Conservation (phyloP, 1,139 yeast species). For the Wickerhamomyces sp. region DNA sequence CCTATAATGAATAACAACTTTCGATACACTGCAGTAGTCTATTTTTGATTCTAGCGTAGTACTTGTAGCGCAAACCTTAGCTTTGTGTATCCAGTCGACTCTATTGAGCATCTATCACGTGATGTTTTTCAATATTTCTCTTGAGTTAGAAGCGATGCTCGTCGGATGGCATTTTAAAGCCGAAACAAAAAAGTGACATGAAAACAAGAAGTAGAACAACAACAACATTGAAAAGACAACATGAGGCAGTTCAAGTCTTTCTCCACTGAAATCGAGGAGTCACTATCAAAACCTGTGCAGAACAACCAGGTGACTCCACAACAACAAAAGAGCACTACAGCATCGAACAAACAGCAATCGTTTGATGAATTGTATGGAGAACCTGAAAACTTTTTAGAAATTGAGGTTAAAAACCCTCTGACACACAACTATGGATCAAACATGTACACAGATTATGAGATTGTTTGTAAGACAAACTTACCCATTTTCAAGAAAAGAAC, state of each 20-base stretch:
- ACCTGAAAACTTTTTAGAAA: conserved; percentile 91
- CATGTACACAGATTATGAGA: conserved; percentile 87
- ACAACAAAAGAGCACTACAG: conserved; percentile 2
- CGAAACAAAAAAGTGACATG: background rate
- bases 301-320: background rate
- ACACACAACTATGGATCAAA: conserved; percentile 71
- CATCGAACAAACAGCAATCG: conserved; percentile 39
- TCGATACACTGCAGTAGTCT: background rate
- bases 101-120: too few relatives aligned
- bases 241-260: conserved; percentile 20
- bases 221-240: background rate
- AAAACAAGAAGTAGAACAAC: background rate
- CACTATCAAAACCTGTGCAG: conserved; percentile 6
- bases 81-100: too few relatives aligned
- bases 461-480: conserved; percentile 78
- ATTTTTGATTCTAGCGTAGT: too few relatives aligned
- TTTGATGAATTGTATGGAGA: conserved; percentile 86
- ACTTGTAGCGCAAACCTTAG: too few relatives aligned
- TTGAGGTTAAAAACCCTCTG: conserved; percentile 75
- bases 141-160: background rate
- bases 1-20: background rate
- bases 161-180: background rate
- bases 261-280: conserved; percentile 22
- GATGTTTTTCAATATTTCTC: background rate
- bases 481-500: conserved; percentile 74